Conservation (phyloP, 495 filamentous ascomycete genomes). For the Neurospora sp. region DNA sequence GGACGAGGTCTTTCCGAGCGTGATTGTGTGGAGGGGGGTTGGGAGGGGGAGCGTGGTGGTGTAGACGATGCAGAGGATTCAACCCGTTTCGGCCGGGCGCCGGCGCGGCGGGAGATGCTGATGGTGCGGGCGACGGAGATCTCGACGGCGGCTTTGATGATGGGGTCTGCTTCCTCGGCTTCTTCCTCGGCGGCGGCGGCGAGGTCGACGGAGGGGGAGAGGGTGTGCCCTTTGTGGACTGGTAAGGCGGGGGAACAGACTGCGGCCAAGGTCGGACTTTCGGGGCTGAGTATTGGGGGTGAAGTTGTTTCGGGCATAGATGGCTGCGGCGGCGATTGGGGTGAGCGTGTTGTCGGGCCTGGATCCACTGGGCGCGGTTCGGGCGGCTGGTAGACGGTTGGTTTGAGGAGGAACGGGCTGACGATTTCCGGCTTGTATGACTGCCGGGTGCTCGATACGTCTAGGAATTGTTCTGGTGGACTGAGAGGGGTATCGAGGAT, state of each 20-base stretch:
- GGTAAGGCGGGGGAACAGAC: slow-evolving; percentile 14
- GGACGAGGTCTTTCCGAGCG: slow-evolving; percentile 1
- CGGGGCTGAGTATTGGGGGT: slow-evolving; percentile 1
- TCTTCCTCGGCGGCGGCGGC: background rate
- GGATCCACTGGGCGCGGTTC: slow-evolving; percentile 13
- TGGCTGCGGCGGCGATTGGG: background rate
- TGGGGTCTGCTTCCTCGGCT: slow-evolving; percentile 27
- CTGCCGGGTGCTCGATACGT: background rate
- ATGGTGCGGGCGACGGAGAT: slow-evolving; percentile 51
- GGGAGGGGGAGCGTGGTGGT: slow-evolving; percentile 35
- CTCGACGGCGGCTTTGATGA: slow-evolving; percentile 39
- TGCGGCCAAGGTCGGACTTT: slow-evolving; percentile 17
- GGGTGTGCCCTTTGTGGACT: slow-evolving; percentile 19
- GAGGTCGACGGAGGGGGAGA: slow-evolving; percentile 17
- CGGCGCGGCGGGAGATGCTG: slow-evolving; percentile 37
- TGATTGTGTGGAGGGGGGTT: slow-evolving; percentile 21
- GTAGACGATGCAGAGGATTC: background rate
- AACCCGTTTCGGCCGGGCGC: background rate
- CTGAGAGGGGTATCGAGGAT: slow-evolving; percentile 35
- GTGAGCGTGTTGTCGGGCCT: slow-evolving; percentile 15
- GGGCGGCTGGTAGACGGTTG: slow-evolving; percentile 32
- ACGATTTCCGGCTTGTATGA: slow-evolving; percentile 13
- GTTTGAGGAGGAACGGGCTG: slow-evolving; percentile 10
- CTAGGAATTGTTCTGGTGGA: slow-evolving; percentile 11
- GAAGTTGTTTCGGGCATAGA: background rate